phyloP scores from a whole-genome alignment of 2,329 filamentous ascomycete species.

The Aspergillus ustus region DNA sequence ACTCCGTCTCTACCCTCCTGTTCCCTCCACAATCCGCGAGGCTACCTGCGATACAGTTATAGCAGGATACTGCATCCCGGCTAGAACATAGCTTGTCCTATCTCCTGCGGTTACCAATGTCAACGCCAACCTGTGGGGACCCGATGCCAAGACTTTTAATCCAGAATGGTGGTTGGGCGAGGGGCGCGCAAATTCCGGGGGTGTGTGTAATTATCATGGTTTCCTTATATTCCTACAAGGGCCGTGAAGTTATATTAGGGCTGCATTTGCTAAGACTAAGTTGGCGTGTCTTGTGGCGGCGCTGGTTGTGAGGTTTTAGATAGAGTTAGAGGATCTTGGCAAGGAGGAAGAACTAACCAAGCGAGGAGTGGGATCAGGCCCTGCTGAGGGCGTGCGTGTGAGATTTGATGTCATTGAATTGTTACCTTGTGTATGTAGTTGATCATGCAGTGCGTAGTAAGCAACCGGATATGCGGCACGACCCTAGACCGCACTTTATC shows the following conservation, averaged over 20 bases:
- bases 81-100: not conserved
- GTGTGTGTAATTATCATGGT: not conserved
- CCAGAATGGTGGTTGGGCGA: not conserved
- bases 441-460: no score
- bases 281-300: slow-evolving; percentile 33
- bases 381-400: no score
- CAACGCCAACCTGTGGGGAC: not conserved
- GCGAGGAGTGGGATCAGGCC: no score
- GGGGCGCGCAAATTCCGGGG: not conserved
- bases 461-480: no score
- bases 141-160: not conserved
- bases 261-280: slow-evolving; percentile 46
- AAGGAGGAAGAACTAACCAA: no score
- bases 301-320: slow-evolving; percentile 24
- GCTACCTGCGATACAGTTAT: not conserved
- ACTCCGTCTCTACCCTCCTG: not conserved
- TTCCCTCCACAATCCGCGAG: not conserved
- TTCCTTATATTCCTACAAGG: slow-evolving; percentile 54
- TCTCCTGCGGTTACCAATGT: not conserved
- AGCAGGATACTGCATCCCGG: not conserved
- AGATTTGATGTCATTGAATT: no score
- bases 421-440: no score
- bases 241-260: slow-evolving; percentile 77
- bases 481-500: no score
- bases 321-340: slow-evolving; percentile 18